These are phyloP conservation scores for Fomitopsis palustris DNA, from an alignment of 1,284 basidiomycete species.

Conservation along the genomic window DNA sequence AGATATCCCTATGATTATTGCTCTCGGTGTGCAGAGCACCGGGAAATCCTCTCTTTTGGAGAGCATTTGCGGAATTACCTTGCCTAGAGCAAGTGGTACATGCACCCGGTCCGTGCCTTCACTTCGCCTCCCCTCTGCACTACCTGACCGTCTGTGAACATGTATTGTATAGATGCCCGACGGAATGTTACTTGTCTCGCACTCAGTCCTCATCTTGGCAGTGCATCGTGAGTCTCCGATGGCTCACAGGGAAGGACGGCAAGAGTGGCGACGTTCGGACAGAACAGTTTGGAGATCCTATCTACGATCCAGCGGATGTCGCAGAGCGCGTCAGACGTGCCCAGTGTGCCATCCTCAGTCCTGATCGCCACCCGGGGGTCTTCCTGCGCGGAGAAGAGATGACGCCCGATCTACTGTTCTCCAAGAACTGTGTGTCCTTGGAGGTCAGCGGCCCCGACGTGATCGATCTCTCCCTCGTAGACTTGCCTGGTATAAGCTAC, in stretches of 20 bases:
- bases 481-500: conserved; percentile 54
- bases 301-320: conserved; percentile 49
- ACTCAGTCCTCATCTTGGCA: conserved; percentile 44
- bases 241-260: conserved; percentile 40
- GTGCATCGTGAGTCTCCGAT: conserved; percentile 55
- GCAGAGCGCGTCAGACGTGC: conserved; percentile 67
- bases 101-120: conserved; percentile 51
- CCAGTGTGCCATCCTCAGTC: conserved; percentile 71
- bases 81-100: conserved; percentile 61
- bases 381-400: conserved; percentile 39
- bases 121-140: neutral
- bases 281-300: conserved; percentile 48
- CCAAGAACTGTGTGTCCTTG: conserved; percentile 59
- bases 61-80: conserved; percentile 65
- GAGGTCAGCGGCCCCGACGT: conserved; percentile 66
- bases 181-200: conserved; percentile 57
- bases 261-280: conserved; percentile 37
- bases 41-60: conserved; percentile 77
- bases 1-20: conserved; percentile 66
- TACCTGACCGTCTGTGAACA: neutral
- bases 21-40: conserved; percentile 40
- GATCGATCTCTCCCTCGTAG: conserved; percentile 68
- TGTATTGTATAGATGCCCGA: conserved; percentile 53
- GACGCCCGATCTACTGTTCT: conserved; percentile 48
- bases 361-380: conserved; percentile 27